Conservation (phyloP, 257 asterid genomes). For the Buddleja alternifolia region DNA sequence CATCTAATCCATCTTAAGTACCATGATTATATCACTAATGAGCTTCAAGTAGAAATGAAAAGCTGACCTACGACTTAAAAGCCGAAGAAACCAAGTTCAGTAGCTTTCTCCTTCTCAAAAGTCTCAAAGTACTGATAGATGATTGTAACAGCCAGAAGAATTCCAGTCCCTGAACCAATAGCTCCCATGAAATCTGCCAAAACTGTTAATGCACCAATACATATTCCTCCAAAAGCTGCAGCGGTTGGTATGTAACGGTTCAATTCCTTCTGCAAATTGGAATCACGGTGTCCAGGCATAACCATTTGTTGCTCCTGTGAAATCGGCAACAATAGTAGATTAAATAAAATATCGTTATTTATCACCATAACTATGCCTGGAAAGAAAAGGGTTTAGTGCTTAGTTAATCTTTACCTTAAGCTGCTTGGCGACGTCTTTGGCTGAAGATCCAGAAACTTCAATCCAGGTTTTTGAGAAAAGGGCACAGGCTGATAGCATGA, state of each 20-base stretch:
- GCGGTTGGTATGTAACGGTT: slow-evolving; percentile 42
- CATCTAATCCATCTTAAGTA: background rate
- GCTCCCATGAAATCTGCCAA: slow-evolving; percentile 82
- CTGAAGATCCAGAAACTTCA: slow-evolving; percentile 47
- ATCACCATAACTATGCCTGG: too few species aligned
- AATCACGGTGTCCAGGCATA: slow-evolving; percentile 33
- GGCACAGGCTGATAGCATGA: slow-evolving; percentile 48
- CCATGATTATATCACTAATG: background rate
- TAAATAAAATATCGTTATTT: too few species aligned
- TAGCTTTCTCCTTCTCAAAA: slow-evolving; percentile 76
- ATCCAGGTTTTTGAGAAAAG: slow-evolving; percentile 47
- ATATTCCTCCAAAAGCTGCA: slow-evolving; percentile 38
- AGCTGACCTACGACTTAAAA: slow-evolving; percentile 34
- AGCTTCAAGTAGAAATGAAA: background rate
- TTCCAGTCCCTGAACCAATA: slow-evolving; percentile 78
- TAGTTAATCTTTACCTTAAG: too few species aligned
- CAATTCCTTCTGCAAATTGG: slow-evolving; percentile 38
- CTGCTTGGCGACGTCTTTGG: slow-evolving; percentile 49
- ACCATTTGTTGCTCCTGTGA: slow-evolving; percentile 43
- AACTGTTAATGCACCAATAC: slow-evolving; percentile 65
- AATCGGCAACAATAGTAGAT: background rate
- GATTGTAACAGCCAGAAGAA: slow-evolving; percentile 71
- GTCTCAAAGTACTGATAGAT: slow-evolving; percentile 79
- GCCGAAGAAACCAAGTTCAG: slow-evolving; percentile 78
- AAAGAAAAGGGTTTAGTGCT: too few species aligned